Evolutionary conservation across 768 basidiomycete genomes (phyloP), one percentile per base, ranked within the genome.

Genomic region (Mycena latifolia): DNA sequence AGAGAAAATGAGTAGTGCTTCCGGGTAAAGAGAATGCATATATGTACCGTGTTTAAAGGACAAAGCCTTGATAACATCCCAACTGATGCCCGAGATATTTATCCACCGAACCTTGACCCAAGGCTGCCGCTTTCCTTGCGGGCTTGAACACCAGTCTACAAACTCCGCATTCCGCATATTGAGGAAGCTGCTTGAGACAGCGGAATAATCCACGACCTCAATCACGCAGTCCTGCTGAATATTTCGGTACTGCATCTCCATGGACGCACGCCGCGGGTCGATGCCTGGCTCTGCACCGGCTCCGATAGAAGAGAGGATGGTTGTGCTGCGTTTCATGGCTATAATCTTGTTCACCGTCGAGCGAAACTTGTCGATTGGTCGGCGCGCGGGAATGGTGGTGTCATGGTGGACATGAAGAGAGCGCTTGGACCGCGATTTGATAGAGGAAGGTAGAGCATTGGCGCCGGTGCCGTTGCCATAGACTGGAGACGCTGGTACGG

Each of bases 261-360:
- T 82, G 33, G 78, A 79, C 5, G 79, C 78, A 29, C 84, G 82
- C 28, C 86, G 82, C 15, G 88, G 88, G 72, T 89, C 86, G 45
- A 89, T 78, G 22, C 90, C 90, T 6, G 87, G 90, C 75, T 92
- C 89, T 12, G 88, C 88, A 27, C 89, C 90, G 35, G 83, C 81
- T 29, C 76, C 73, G 20, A 77, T 68, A 28, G 74, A 57, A 20
- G 69, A 37, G 17, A 78, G 17, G 37, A 74, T 57, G 0, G 75
- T 74, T 17, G 82, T 78, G 29, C 79, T 80, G 24, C 80, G 80
- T 56, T 79, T 76, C 77, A 85, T 78, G 33, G 79, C 77, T 33
- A 86, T 83, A 41, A 85, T 77, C 71, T 82, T 85, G 61, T 77
- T 77, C 35, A 83, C 84, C 1, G 80, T 71, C 3, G 74, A 55